A percentile compares a stretch with the other conserved stretches of the same genome.
Evolutionary conservation across 345 rosid species (phyloP).

Genomic region (Salix udensis): DNA sequence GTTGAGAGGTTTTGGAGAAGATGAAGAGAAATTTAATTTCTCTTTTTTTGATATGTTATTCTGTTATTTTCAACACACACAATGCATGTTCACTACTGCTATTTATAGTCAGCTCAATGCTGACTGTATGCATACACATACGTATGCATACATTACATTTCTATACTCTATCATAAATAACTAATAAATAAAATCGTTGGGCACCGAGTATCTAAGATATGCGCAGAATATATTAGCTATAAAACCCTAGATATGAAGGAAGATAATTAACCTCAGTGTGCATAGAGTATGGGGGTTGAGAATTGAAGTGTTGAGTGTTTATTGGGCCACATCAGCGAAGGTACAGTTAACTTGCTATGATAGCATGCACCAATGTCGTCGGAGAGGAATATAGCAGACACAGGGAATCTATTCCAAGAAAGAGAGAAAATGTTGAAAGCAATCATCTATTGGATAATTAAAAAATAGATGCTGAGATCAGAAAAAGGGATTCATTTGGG

Average conservation of each 20-base stretch:
- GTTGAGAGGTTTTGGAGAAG: too few relatives aligned
- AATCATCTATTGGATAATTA: neutral
- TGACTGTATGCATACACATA: too few relatives aligned
- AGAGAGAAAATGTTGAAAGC: neutral
- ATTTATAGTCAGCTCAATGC: too few relatives aligned
- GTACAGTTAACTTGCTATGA: constrained; percentile 12
- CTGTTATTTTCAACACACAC: too few relatives aligned
- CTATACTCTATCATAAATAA: neutral
- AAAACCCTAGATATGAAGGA: constrained; percentile 19
- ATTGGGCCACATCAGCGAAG: constrained; percentile 24
- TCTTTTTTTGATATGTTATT: too few relatives aligned
- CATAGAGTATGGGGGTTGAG: neutral
- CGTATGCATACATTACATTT: too few relatives aligned
- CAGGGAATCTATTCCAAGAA: constrained; percentile 25
- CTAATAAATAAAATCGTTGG: neutral
- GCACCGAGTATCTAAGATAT: neutral
- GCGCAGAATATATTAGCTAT: neutral
- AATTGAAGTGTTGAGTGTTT: constrained; percentile 15
- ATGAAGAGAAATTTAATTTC: too few relatives aligned
- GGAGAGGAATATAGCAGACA: constrained; percentile 26
- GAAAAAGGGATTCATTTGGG: constrained; percentile 6
- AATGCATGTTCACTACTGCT: too few relatives aligned
- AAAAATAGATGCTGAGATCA: neutral
- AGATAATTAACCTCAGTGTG: constrained; percentile 11
- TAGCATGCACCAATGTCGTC: neutral